These are phyloP conservation scores for Thozetella sp. DNA, from an alignment of 495 filamentous ascomycete genomes.

Conservation along the genomic window DNA sequence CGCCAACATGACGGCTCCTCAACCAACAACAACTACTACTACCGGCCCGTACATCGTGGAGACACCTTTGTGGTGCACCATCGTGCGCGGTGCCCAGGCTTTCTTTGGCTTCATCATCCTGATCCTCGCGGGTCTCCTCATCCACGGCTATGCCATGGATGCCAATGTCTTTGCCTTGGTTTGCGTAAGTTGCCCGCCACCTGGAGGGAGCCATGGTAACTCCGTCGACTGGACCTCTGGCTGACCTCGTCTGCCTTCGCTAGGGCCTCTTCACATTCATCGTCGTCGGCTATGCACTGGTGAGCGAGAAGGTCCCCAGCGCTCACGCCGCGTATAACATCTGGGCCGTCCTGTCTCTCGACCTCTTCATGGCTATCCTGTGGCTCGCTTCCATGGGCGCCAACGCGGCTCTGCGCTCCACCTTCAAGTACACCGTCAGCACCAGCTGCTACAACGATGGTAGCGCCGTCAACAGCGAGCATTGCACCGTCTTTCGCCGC, in stretches of 20 bases:
- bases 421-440: slow-evolving; percentile 30
- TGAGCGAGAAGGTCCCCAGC: slow-evolving; percentile 36
- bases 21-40: no score
- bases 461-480: slow-evolving; percentile 31
- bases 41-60: slow-evolving; percentile 17
- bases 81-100: slow-evolving; percentile 37
- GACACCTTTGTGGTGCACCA: slow-evolving; percentile 40
- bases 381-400: slow-evolving; percentile 49
- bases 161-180: slow-evolving; percentile 28
- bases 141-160: slow-evolving; percentile 42
- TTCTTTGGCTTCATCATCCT: slow-evolving; percentile 37
- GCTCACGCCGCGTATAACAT: slow-evolving; percentile 41
- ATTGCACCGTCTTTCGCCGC: slow-evolving; percentile 28
- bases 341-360: slow-evolving; percentile 45
- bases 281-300: slow-evolving; percentile 36
- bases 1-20: background rate
- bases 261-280: slow-evolving; percentile 49
- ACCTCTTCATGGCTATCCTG: slow-evolving; percentile 44
- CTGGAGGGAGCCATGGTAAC: background rate
- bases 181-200: slow-evolving; percentile 30
- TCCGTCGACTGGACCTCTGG: background rate
- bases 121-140: slow-evolving; percentile 35
- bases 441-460: slow-evolving; percentile 38
- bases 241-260: slow-evolving; percentile 5
- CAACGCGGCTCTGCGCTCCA: slow-evolving; percentile 37